Base-by-base conservation (phyloP, 306 rosid genomes). In the Potentilla sterilis region DNA sequence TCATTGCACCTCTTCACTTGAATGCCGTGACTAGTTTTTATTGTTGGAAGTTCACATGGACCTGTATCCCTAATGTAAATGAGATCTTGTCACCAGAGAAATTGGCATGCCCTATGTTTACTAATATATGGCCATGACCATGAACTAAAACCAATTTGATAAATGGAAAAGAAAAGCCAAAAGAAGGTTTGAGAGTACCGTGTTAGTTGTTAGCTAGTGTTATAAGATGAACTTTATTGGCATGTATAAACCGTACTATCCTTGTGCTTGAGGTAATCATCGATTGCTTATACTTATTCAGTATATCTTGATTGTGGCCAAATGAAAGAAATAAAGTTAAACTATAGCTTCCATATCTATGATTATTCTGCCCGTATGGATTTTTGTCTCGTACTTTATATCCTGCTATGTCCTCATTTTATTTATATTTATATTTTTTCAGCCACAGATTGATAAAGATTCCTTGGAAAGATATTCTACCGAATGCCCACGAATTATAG, bases 401-500 rank as follows among this genome's bases (percentile, higher is more conserved):
- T 35, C 48, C 1, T 49, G 18, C 55, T 3, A 18, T 12, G 22
- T 44, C 32, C 35, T 28, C 15, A 28, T 28, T 28, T 57, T 57
- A 21, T 59, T 59, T 19, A 22, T 14, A 15, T 35, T 63, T 72
- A 75, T 59, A 12, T 47, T 46, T 77, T 71, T 83, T 86, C 91
- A 95, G 98, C 93, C 96, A 24, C 89, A 83, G 70, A 87, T 95
- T 40, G 95, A 92, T 69, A 85, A 84, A 9, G 70, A 75, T 69
- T 85, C 96, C n/a, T 80, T 87, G 69, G 97, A 89, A 81, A 87
- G 79, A 52, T 80, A 87, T 32, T 76, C 88, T 19, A 18, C 76
- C 0, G 98, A 95, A 85, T 95, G 98, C 80, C 98, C 92, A 3
- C 97, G 97, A 37, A 85, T 95, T 19, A 61, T 77, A 55, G 91